A percentile compares a stretch with the other conserved stretches of the same genome.
phyloP scores from a whole-genome alignment of 495 filamentous ascomycete genomes.

The Filosporella fistucella region DNA sequence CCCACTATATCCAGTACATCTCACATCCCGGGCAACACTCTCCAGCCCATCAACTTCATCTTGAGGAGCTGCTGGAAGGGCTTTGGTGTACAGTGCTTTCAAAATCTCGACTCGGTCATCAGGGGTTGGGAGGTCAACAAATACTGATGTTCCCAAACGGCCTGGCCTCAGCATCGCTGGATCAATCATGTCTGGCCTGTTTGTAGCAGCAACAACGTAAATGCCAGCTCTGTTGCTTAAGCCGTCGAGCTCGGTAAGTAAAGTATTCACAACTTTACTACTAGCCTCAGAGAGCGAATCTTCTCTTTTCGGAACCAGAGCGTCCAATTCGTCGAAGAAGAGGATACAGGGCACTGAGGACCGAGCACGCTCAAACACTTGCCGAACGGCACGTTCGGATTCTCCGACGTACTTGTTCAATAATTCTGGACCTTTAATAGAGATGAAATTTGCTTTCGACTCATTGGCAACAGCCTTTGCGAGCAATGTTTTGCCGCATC shows the following conservation, averaged over 20 bases:
- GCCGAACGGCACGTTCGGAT: conserved; percentile 85
- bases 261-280: conserved; percentile 87
- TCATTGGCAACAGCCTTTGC: conserved; percentile 97
- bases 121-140: conserved; percentile 79
- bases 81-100: conserved; percentile 66
- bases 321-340: conserved; percentile 97
- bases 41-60: conserved; percentile 40
- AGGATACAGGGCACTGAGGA: conserved; percentile 87
- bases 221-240: conserved; percentile 77
- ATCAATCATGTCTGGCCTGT: conserved; percentile 94
- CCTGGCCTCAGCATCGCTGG: conserved; percentile 92
- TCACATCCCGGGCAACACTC: conserved; percentile 55
- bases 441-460: conserved; percentile 94
- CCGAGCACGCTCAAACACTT: conserved; percentile 86
- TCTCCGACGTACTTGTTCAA: conserved; percentile 97
- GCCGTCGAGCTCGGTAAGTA: conserved; percentile 95
- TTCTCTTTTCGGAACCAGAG: conserved; percentile 80
- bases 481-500: conserved; percentile 94
- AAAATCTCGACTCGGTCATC: conserved; percentile 84
- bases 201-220: conserved; percentile 93
- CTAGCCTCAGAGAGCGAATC: conserved; percentile 77
- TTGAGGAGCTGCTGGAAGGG: conserved; percentile 32
- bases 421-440: conserved; percentile 91
- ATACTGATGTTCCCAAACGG: conserved; percentile 81
- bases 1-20: conserved; percentile 83